A percentile compares a stretch with the other conserved stretches of the same genome.
Conservation (phyloP, 768 basidiomycete species). For the Psilocybe tampanensis region DNA sequence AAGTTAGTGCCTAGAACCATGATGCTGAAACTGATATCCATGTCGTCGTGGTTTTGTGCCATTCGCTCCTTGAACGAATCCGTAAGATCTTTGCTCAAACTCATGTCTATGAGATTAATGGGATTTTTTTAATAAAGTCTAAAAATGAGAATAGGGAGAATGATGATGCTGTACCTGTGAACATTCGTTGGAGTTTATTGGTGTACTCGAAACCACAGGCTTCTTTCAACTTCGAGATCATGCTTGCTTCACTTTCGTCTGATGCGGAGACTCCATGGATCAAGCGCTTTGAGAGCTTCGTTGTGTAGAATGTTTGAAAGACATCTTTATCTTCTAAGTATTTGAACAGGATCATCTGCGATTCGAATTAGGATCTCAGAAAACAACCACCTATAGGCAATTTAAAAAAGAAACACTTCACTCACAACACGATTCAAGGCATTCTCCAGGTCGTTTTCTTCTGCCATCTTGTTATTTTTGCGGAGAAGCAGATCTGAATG, state of each 20-base stretch:
- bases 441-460: slow-evolving; percentile 91
- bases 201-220: slow-evolving; percentile 99
- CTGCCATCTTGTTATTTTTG: slow-evolving; percentile 97
- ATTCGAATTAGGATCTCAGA: slow-evolving; percentile 26
- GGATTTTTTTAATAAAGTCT: not conserved
- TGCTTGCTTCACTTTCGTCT: slow-evolving; percentile 95
- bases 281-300: slow-evolving; percentile 92
- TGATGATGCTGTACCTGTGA: slow-evolving; percentile 76
- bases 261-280: slow-evolving; percentile 93
- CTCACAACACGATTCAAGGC: slow-evolving; percentile 91
- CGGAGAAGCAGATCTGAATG: slow-evolving; percentile 90
- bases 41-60: slow-evolving; percentile 84
- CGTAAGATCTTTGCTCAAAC: slow-evolving; percentile 93
- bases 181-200: slow-evolving; percentile 97
- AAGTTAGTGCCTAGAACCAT: slow-evolving; percentile 97
- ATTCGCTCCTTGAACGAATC: slow-evolving; percentile 97
- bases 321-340: slow-evolving; percentile 99
- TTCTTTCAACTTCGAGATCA: slow-evolving; percentile 99
- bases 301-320: slow-evolving; percentile 98
- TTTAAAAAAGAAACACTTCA: slow-evolving; percentile 35
- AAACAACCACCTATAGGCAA: slow-evolving; percentile 22
- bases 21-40: slow-evolving; percentile 90
- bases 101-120: slow-evolving; percentile 70
- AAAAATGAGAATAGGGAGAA: not conserved
- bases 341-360: slow-evolving; percentile 97